Evolutionary conservation across 805 yeast species (phyloP).

Genomic region (Metschnikowia vanudenii): DNA sequence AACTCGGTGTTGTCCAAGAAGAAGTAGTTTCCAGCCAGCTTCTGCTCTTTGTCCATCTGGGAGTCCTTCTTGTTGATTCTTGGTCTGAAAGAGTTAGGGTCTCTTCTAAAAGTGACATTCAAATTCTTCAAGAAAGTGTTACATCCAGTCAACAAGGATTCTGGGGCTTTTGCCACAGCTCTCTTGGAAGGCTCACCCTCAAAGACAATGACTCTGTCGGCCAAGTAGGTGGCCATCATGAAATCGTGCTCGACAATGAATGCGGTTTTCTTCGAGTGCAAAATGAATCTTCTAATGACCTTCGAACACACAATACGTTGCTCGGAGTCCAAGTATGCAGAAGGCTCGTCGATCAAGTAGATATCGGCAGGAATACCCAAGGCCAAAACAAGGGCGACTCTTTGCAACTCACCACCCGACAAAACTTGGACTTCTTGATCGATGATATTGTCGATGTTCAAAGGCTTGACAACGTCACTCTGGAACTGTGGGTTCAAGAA

Average conservation of each 20-base stretch:
- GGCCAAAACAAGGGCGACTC: slow-evolving; percentile 96
- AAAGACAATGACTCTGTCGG: slow-evolving; percentile 97
- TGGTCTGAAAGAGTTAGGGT: slow-evolving; percentile 97
- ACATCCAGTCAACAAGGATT: slow-evolving; percentile 94
- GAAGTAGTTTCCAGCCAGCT: slow-evolving; percentile 88
- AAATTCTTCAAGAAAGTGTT: slow-evolving; percentile 94
- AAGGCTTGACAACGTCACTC: slow-evolving; percentile 95
- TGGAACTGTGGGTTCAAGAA: slow-evolving; percentile 97
- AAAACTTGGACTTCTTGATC: slow-evolving; percentile 97
- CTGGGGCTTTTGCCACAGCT: slow-evolving; percentile 86
- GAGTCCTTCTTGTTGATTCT: slow-evolving; percentile 97
- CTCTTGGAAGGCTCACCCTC: slow-evolving; percentile 91
- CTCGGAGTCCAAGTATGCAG: slow-evolving; percentile 98
- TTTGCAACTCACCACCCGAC: slow-evolving; percentile 99
- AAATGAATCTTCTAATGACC: slow-evolving; percentile 93
- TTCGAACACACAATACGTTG: slow-evolving; percentile 99
- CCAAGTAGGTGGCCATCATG: slow-evolving; percentile 99
- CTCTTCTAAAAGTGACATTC: slow-evolving; percentile 98
- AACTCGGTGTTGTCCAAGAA: slow-evolving; percentile 72
- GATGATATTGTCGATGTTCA: slow-evolving; percentile 87
- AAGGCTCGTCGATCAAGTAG: slow-evolving; percentile 96
- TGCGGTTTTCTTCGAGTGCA: slow-evolving; percentile 98
- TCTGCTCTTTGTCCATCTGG: slow-evolving; percentile 99
- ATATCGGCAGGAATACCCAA: slow-evolving; percentile 95
- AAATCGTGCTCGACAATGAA: slow-evolving; percentile 99